Conservation (phyloP, 495 filamentous ascomycete genomes). For the Aspergillus sclerotiicarbonarius region DNA sequence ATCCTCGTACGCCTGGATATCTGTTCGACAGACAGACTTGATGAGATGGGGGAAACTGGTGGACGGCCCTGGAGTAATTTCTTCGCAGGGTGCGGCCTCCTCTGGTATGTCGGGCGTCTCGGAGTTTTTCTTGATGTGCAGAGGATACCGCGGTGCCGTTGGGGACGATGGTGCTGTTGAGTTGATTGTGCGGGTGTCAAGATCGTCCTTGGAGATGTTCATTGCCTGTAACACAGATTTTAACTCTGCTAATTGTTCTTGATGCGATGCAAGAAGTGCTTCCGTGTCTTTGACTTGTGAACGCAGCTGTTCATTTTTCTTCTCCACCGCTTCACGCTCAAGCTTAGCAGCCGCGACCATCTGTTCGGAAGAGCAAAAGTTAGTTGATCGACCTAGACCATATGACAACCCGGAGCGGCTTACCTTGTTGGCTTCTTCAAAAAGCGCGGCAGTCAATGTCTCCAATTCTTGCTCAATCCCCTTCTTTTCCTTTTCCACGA, state of each 20-base stretch:
- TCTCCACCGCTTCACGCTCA: conserved; percentile 71
- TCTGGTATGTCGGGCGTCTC: conserved; percentile 20
- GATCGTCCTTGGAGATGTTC: conserved; percentile 68
- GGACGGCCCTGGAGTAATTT: conserved; percentile 72
- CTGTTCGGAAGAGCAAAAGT: conserved; percentile 35
- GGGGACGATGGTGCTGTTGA: conserved; percentile 70
- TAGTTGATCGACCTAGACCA: conserved; percentile 17
- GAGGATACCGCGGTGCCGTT: conserved; percentile 34
- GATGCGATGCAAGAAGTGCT: conserved; percentile 78
- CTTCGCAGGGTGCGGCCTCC: conserved; percentile 38
- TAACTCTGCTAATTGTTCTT: conserved; percentile 88
- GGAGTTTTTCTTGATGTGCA: conserved; percentile 20
- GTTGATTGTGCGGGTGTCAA: conserved; percentile 52
- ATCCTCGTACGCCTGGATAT: conserved; percentile 77
- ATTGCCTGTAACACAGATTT: conserved; percentile 90
- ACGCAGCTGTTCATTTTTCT: conserved; percentile 76
- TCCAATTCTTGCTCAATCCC: conserved; percentile 81
- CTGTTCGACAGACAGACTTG: conserved; percentile 76
- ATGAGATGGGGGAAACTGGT: conserved; percentile 82
- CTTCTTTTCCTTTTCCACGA: conserved; percentile 69
- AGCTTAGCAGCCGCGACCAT: conserved; percentile 84
- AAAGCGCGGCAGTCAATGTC: conserved; percentile 81
- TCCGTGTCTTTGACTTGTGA: conserved; percentile 81
- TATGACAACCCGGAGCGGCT: conserved; percentile 7
- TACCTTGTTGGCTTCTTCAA: conserved; percentile 91